phyloP scores from a whole-genome alignment of 2,329 filamentous ascomycete species.

The Cordyceps pruinosa region DNA sequence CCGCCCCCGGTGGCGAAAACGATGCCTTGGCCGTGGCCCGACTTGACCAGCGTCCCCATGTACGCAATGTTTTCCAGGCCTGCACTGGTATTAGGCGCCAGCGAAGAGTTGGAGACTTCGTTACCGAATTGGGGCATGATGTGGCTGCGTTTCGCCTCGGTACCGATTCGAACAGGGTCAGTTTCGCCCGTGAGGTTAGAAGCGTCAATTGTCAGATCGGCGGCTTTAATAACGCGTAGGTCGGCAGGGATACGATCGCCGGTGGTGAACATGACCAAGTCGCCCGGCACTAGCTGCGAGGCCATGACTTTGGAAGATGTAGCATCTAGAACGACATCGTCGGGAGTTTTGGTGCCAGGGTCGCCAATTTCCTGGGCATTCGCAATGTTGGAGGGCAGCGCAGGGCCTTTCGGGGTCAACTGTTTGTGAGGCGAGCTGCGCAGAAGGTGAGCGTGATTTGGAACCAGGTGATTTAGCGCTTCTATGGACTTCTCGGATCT shows the following conservation, averaged over 20 bases:
- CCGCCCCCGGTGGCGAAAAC: conserved; percentile 93
- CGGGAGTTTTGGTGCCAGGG: conserved; percentile 50
- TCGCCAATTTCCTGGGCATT: conserved; percentile 35
- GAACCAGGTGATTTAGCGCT: conserved; percentile 86
- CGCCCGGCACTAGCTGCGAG: conserved; percentile 79
- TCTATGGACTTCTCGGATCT: conserved; percentile 96
- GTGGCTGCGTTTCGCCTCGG: conserved; percentile 45
- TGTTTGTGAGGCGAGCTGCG: conserved; percentile 45
- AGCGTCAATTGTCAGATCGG: conserved; percentile 88
- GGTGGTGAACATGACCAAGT: conserved; percentile 88
- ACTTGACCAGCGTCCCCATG: conserved; percentile 94
- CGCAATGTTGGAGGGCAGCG: conserved; percentile 42
- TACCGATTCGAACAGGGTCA: conserved; percentile 75
- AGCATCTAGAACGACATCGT: conserved; percentile 59
- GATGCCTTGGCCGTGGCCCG: conserved; percentile 89
- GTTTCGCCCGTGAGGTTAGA: conserved; percentile 97
- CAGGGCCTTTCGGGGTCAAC: conserved; percentile 28
- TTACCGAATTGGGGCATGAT: conserved; percentile 14
- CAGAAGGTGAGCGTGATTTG: conserved; percentile 93
- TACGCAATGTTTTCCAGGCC: conserved; percentile 89
- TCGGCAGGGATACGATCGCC: conserved; percentile 96
- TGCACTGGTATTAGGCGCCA: not conserved
- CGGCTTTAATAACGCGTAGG: conserved; percentile 83
- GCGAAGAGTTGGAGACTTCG: not conserved
- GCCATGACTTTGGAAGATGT: conserved; percentile 82